Percentiles rank a stretch among this genome's conserved stretches.
Evolutionary conservation across 2,329 filamentous ascomycete species (phyloP).

Genomic region (Xylariaceae sp.): DNA sequence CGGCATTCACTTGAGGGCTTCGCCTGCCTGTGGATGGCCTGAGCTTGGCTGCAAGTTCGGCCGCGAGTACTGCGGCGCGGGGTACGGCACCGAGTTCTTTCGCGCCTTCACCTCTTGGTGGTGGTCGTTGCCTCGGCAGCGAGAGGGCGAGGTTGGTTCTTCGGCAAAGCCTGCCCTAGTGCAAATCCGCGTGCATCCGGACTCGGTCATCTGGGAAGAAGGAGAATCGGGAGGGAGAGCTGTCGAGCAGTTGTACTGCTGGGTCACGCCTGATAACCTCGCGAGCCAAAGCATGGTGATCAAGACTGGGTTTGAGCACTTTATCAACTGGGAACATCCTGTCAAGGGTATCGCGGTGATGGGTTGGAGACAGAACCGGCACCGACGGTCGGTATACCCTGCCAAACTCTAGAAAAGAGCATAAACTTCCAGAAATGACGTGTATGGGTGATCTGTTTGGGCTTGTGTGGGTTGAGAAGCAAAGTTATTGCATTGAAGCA

Average conservation of each 20-base stretch:
- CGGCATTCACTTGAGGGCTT: slow-evolving; percentile 3
- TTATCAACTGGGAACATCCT: slow-evolving; percentile 13
- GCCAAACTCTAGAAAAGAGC: slow-evolving; percentile 1
- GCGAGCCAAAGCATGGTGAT: slow-evolving; percentile 15
- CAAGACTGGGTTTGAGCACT: slow-evolving; percentile 25
- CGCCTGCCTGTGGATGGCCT: slow-evolving; percentile 6
- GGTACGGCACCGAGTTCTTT: slow-evolving; percentile 12
- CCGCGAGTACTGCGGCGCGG: slow-evolving; percentile 4
- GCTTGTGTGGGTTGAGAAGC: too few relatives aligned
- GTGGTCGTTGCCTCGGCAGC: slow-evolving; percentile 7
- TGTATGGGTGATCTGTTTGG: too few relatives aligned
- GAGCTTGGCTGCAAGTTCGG: slow-evolving; percentile 11
- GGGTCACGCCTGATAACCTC: neutral
- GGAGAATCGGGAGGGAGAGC: neutral
- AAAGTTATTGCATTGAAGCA: too few relatives aligned
- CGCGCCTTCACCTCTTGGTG: slow-evolving; percentile 8
- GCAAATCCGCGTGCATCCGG: neutral
- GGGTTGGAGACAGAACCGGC: slow-evolving; percentile 3
- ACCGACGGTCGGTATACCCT: neutral
- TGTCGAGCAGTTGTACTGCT: slow-evolving; percentile 8
- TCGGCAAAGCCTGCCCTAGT: neutral
- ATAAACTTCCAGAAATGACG: too few relatives aligned
- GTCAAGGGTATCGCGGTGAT: slow-evolving; percentile 1
- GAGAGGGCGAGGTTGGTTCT: neutral
- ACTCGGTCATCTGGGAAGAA: slow-evolving; percentile 2